Evolutionary conservation across 2,329 filamentous ascomycete genomes (phyloP).

Genomic region (Aspergillus alliaceus): DNA sequence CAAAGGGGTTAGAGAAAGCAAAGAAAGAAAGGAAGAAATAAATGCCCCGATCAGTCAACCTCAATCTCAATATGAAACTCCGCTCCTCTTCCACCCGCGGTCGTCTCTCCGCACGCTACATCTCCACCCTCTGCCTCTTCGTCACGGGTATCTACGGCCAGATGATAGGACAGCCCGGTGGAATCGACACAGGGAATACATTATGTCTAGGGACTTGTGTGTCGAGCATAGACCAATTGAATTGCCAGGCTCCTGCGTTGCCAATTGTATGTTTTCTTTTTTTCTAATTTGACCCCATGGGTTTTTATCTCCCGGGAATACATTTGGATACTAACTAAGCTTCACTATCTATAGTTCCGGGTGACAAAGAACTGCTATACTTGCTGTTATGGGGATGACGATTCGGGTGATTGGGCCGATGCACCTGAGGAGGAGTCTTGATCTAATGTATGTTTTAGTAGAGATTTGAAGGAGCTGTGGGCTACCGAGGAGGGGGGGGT

Average conservation of each 20-base stretch:
- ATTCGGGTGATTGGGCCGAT: not conserved
- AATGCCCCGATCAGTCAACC: not conserved
- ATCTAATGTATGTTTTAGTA: not conserved
- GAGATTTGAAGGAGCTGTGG: no score
- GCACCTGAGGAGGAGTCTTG: not conserved
- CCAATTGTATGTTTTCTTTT: not conserved
- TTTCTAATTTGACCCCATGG: not conserved
- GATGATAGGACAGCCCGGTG: not conserved
- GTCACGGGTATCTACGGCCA: constrained; percentile 10
- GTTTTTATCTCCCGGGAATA: not conserved
- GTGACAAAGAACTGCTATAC: constrained; percentile 14
- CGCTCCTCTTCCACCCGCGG: not conserved
- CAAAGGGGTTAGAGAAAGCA: no score
- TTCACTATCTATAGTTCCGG: constrained; percentile 8
- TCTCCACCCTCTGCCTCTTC: constrained; percentile 16
- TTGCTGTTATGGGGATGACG: constrained; percentile 12
- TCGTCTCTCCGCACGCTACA: constrained; percentile 14
- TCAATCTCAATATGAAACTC: not conserved
- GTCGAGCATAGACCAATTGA: not conserved
- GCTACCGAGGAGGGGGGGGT: no score
- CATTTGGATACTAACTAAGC: not conserved
- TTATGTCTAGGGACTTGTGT: constrained; percentile 9
- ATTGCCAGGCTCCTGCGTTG: not conserved
- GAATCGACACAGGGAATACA: constrained; percentile 12
- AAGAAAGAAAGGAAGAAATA: not conserved